phyloP scores from a whole-genome alignment of 805 yeast genomes.

The Alloascoidea hylecoeti region DNA sequence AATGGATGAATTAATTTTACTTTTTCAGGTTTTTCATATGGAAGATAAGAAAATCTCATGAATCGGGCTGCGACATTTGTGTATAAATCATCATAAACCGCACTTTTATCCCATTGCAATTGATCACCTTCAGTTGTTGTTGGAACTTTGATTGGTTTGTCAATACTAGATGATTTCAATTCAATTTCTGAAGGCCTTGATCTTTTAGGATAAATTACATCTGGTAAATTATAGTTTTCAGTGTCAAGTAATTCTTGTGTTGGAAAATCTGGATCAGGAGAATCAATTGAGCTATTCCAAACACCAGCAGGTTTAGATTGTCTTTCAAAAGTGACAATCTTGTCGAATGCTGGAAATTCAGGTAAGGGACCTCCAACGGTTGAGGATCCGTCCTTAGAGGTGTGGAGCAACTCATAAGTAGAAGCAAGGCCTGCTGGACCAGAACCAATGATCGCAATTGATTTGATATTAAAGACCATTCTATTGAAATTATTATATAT shows the following conservation, averaged over 20 bases:
- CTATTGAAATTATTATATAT: too few species aligned
- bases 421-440: conserved; percentile 65
- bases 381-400: conserved; percentile 2
- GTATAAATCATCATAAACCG: conserved; percentile 21
- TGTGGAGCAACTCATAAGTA: conserved; percentile 38
- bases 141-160: conserved; percentile 8
- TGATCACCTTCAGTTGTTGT: conserved; percentile 17
- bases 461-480: conserved; percentile 1
- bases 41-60: conserved; percentile 17
- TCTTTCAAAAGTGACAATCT: conserved; percentile 45
- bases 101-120: conserved; percentile 23
- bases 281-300: conserved; percentile 35
- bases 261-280: conserved; percentile 12
- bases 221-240: conserved; percentile 19
- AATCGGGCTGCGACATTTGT: conserved; percentile 24
- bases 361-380: conserved; percentile 36
- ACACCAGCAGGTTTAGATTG: conserved; percentile 58
- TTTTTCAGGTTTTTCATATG: neutral
- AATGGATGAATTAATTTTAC: neutral
- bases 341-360: conserved; percentile 28
- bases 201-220: conserved; percentile 12
- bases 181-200: neutral
- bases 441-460: conserved; percentile 41
- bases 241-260: conserved; percentile 19
- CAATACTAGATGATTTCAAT: neutral